phyloP scores from a whole-genome alignment of 1,284 basidiomycete genomes.

The Melampsora medusae region DNA sequence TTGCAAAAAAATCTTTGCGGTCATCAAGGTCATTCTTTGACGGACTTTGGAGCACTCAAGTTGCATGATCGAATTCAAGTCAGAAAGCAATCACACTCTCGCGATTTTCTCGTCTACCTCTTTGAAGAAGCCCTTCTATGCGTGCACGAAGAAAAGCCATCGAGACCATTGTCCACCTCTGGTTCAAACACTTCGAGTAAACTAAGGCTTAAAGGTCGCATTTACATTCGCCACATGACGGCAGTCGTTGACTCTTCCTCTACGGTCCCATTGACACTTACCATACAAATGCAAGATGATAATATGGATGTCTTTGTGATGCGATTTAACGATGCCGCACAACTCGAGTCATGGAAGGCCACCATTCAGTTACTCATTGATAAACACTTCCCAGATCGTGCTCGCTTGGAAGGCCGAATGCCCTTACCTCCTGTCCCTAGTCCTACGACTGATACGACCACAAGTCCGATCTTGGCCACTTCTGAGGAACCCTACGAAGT shows the following conservation, averaged over 20 bases:
- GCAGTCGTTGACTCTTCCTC: slow-evolving; percentile 75
- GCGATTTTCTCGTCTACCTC: slow-evolving; percentile 90
- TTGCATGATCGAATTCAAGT: slow-evolving; percentile 89
- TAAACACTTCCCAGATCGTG: slow-evolving; percentile 50
- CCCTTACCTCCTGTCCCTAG: not conserved
- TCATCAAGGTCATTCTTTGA: slow-evolving; percentile 87
- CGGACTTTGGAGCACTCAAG: slow-evolving; percentile 74
- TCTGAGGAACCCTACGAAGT: not conserved
- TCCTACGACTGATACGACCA: not conserved
- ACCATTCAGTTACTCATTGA: slow-evolving; percentile 71
- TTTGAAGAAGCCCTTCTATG: slow-evolving; percentile 96
- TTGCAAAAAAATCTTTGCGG: slow-evolving; percentile 63
- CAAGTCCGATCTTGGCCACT: not conserved
- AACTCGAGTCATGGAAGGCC: slow-evolving; percentile 78
- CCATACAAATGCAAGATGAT: slow-evolving; percentile 93
- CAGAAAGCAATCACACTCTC: slow-evolving; percentile 76
- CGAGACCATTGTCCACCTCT: slow-evolving; percentile 52
- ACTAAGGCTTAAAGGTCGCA: slow-evolving; percentile 85
- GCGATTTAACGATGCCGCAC: slow-evolving; percentile 84
- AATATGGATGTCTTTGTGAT: slow-evolving; percentile 87
- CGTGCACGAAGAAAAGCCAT: slow-evolving; percentile 81
- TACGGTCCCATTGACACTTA: slow-evolving; percentile 77
- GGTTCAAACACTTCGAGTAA: slow-evolving; percentile 60
- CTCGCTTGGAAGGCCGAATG: not conserved
- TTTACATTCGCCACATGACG: slow-evolving; percentile 88